Evolutionary conservation across 2,329 filamentous ascomycete genomes (phyloP).

Genomic region (Verticillium klebahnii): DNA sequence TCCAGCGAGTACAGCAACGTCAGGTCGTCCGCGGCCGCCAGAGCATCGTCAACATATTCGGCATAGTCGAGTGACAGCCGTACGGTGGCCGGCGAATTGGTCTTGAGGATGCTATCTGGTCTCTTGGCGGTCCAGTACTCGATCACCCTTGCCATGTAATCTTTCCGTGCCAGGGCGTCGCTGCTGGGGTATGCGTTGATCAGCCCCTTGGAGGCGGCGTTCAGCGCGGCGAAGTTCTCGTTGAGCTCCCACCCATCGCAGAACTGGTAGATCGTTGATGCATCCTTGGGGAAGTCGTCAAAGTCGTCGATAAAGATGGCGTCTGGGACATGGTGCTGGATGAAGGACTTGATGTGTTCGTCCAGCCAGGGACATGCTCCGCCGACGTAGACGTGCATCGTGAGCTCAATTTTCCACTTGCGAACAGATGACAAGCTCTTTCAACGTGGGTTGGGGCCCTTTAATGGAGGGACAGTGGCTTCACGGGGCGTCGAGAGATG

Average conservation of each 20-base stretch:
- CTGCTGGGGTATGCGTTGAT: conserved; percentile 35
- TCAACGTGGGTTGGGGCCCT: neutral
- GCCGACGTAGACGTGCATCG: conserved; percentile 21
- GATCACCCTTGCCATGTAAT: conserved; percentile 26
- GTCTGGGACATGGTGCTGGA: conserved; percentile 21
- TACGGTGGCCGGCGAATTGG: conserved; percentile 25
- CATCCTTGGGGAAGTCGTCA: conserved; percentile 18
- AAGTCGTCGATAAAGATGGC: conserved; percentile 23
- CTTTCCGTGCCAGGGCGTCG: conserved; percentile 31
- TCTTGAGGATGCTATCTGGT: conserved; percentile 23
- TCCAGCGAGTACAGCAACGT: conserved; percentile 27
- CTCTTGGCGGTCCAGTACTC: conserved; percentile 32
- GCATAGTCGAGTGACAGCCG: conserved; percentile 30
- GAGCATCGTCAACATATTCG: conserved; percentile 32
- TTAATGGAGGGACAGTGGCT: neutral
- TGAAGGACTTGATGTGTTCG: conserved; percentile 22
- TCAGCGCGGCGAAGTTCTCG: conserved; percentile 26
- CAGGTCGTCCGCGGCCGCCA: conserved; percentile 30
- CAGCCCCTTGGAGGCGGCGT: conserved; percentile 20
- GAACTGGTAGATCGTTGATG: conserved; percentile 21
- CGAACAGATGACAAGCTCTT: too few relatives aligned
- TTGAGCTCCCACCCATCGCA: conserved; percentile 30
- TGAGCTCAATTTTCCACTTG: too few relatives aligned
- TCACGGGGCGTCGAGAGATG: neutral
- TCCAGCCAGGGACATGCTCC: conserved; percentile 24